These are phyloP conservation scores for Diaporthe caulivora DNA, from an alignment of 2,329 filamentous ascomycete species.

Conservation along the genomic window DNA sequence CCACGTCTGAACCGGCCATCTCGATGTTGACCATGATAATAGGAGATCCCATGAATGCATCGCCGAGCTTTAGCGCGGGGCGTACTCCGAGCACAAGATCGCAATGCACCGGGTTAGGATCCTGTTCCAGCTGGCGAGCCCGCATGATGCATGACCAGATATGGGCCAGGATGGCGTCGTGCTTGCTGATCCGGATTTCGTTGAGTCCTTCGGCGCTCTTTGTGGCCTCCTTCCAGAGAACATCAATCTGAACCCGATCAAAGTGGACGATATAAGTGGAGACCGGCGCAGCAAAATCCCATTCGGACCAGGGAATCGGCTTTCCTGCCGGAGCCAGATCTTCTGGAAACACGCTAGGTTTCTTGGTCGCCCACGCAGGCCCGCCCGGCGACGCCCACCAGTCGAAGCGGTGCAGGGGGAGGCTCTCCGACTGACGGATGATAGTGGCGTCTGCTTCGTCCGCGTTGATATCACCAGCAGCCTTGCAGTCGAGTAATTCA, in stretches of 20 bases:
- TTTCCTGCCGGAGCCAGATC: neutral
- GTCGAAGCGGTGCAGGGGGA: constrained; percentile 10
- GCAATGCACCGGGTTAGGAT: constrained; percentile 1
- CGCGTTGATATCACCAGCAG: neutral
- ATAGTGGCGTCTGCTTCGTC: constrained; percentile 5
- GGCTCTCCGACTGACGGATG: constrained; percentile 5
- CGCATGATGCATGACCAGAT: constrained; percentile 10
- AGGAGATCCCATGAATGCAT: neutral
- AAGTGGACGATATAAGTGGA: neutral
- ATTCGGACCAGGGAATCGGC: constrained; percentile 5
- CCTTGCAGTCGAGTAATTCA: neutral
- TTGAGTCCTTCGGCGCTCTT: neutral
- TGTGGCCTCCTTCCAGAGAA: neutral
- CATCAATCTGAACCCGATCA: neutral
- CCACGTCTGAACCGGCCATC: constrained; percentile 6
- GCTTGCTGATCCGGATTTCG: neutral
- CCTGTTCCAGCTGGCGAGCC: neutral
- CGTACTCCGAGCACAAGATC: constrained; percentile 4
- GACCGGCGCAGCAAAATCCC: constrained; percentile 5
- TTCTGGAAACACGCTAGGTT: neutral
- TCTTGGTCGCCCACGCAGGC: constrained; percentile 9
- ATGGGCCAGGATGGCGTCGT: constrained; percentile 8
- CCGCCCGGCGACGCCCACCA: constrained; percentile 14
- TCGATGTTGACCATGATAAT: constrained; percentile 5
- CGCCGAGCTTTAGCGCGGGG: neutral